Evolutionary conservation across 116 monocot species (phyloP).

Genomic region (Trichopus zeylanicus): DNA sequence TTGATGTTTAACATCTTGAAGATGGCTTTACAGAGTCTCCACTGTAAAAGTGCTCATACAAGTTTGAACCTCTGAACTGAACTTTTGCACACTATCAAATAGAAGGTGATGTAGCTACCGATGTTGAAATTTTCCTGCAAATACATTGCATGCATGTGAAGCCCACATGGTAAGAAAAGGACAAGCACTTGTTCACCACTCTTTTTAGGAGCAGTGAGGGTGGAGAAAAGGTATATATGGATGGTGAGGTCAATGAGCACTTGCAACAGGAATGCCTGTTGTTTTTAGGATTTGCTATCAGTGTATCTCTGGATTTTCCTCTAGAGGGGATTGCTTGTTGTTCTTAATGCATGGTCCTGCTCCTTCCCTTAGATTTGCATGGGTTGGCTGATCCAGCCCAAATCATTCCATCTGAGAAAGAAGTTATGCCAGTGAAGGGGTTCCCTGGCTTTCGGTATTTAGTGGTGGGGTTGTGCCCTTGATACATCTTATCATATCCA

Average conservation of each 20-base stretch:
- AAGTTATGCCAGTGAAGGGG: background rate
- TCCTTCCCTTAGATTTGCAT: constrained; percentile 4
- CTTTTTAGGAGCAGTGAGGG: background rate
- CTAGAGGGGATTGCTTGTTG: background rate
- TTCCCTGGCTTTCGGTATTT: constrained; percentile 13
- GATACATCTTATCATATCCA: constrained; percentile 29
- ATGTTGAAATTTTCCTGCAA: background rate
- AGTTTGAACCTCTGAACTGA: too few species aligned
- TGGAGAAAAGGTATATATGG: background rate
- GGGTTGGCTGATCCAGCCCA: constrained; percentile 12
- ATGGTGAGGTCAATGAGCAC: constrained; percentile 7
- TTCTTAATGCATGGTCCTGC: background rate
- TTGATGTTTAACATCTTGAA: too few species aligned
- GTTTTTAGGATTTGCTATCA: background rate
- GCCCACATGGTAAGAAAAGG: constrained; percentile 1
- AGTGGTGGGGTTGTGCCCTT: constrained; percentile 20
- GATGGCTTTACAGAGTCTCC: too few species aligned
- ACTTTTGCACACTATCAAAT: too few species aligned
- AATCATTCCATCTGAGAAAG: constrained; percentile 26
- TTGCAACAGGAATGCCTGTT: constrained; percentile 1
- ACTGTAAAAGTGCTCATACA: too few species aligned
- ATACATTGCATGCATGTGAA: background rate
- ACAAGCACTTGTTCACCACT: background rate
- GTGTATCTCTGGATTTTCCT: background rate
- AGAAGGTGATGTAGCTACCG: too few species aligned